phyloP scores from a whole-genome alignment of 2,329 filamentous ascomycete genomes.

The Xylariaceae sp. region DNA sequence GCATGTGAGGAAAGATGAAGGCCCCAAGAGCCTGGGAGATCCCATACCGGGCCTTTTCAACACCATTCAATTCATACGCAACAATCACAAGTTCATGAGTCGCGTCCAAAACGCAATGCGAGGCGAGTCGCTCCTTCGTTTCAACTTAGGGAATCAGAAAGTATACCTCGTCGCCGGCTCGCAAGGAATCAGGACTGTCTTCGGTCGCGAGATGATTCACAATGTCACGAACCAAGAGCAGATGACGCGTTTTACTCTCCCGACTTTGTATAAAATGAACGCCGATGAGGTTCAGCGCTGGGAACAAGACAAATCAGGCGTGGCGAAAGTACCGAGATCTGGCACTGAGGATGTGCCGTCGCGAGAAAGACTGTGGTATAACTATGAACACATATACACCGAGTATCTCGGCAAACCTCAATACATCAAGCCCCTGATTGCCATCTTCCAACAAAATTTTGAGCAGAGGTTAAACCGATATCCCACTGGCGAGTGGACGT shows the following conservation, averaged over 20 bases:
- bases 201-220: conserved; percentile 4
- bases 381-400: conserved; percentile 5
- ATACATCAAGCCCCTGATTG: background rate
- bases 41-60: conserved; percentile 13
- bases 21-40: conserved; percentile 1
- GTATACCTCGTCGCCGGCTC: no score
- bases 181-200: background rate
- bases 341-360: conserved; percentile 1
- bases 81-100: conserved; percentile 7
- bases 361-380: conserved; percentile 3
- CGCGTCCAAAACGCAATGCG: conserved; percentile 4
- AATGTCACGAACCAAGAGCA: conserved; percentile 8
- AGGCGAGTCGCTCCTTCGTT: background rate
- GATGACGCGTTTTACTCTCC: conserved; percentile 5
- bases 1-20: background rate
- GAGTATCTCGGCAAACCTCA: conserved; percentile 5
- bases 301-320: conserved; percentile 1
- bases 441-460: background rate
- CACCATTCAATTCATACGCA: conserved; percentile 9
- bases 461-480: background rate
- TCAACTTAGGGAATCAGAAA: background rate
- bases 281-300: background rate
- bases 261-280: conserved; percentile 6
- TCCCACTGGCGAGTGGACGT: background rate
- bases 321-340: background rate